These are phyloP conservation scores for Paraphaeosphaeria minitans DNA, from an alignment of 2,329 filamentous ascomycete genomes.

Conservation along the genomic window DNA sequence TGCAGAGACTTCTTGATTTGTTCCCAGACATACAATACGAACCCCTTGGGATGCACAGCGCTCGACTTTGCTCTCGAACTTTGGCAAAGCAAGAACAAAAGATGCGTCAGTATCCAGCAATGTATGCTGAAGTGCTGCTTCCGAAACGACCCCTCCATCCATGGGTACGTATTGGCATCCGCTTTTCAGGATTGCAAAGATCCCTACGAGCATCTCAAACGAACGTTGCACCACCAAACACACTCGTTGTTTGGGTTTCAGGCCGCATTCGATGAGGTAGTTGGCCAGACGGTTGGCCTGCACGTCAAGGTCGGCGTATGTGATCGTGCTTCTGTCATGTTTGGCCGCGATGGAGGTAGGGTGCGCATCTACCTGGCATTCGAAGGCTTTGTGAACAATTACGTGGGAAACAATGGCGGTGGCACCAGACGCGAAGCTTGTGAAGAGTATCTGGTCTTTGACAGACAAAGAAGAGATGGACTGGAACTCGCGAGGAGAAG, in stretches of 20 bases:
- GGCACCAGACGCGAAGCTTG: constrained; percentile 32
- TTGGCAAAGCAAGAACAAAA: constrained; percentile 55
- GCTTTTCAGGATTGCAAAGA: constrained; percentile 61
- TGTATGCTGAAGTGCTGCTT: constrained; percentile 52
- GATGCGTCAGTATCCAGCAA: constrained; percentile 53
- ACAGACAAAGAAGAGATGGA: constrained; percentile 21
- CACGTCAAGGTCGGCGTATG: constrained; percentile 37
- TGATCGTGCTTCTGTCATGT: constrained; percentile 27
- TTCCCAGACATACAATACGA: constrained; percentile 23
- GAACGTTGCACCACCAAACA: constrained; percentile 62
- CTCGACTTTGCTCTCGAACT: constrained; percentile 35
- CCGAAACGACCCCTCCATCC: constrained; percentile 55
- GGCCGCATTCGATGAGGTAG: constrained; percentile 35
- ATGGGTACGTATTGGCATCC: constrained; percentile 66
- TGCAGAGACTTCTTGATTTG: constrained; percentile 19
- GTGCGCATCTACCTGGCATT: constrained; percentile 31
- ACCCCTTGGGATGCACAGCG: constrained; percentile 19
- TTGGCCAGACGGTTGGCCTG: constrained; percentile 40
- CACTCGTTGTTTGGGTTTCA: constrained; percentile 51
- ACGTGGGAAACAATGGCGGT: constrained; percentile 21
- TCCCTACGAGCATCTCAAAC: constrained; percentile 63
- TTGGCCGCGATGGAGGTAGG: constrained; percentile 30
- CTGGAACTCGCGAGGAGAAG: constrained; percentile 15
- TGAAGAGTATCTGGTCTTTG: constrained; percentile 28
- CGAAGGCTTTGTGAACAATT: constrained; percentile 36